A percentile compares a stretch with the other conserved stretches of the same genome.
Evolutionary conservation across 192 early-diverging fungal genomes (phyloP).

Genomic region (Oehlia diaphana): DNA sequence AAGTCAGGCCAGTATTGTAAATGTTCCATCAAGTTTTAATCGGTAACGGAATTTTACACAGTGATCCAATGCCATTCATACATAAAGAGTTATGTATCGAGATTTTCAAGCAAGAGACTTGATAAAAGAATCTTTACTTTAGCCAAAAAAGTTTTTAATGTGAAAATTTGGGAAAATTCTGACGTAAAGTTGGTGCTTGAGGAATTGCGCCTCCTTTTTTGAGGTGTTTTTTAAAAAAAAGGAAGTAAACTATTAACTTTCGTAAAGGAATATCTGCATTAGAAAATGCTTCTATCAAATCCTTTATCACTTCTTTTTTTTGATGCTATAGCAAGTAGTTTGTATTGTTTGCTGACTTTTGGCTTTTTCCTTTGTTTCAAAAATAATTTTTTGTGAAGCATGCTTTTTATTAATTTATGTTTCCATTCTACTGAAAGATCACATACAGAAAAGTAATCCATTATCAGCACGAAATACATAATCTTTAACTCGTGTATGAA

Average conservation of each 20-base stretch:
- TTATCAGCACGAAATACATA: conserved; percentile 17
- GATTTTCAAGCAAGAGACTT: too few relatives aligned
- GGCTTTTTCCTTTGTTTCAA: not conserved
- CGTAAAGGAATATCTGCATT: conserved; percentile 7
- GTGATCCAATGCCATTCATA: not conserved
- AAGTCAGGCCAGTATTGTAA: conserved; percentile 6
- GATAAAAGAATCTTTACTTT: too few relatives aligned
- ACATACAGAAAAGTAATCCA: conserved; percentile 16
- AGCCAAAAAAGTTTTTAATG: too few relatives aligned
- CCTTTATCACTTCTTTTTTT: not conserved
- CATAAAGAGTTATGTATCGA: too few relatives aligned
- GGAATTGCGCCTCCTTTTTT: conserved; percentile 12
- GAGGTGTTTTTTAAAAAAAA: conserved; percentile 8
- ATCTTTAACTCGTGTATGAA: not conserved
- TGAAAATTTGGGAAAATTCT: too few relatives aligned
- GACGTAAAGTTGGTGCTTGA: conserved; percentile 1
- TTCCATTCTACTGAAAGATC: conserved; percentile 11
- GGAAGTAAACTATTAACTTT: not conserved
- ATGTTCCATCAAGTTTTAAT: not conserved
- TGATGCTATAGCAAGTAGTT: not conserved
- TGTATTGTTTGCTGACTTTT: not conserved
- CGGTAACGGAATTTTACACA: not conserved
- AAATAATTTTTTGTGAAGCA: not conserved
- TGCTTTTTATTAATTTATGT: conserved; percentile 19
- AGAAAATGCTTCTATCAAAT: not conserved